These are phyloP conservation scores for Trichosanthes truncata DNA, from an alignment of 306 rosid genomes.

Conservation along the genomic window DNA sequence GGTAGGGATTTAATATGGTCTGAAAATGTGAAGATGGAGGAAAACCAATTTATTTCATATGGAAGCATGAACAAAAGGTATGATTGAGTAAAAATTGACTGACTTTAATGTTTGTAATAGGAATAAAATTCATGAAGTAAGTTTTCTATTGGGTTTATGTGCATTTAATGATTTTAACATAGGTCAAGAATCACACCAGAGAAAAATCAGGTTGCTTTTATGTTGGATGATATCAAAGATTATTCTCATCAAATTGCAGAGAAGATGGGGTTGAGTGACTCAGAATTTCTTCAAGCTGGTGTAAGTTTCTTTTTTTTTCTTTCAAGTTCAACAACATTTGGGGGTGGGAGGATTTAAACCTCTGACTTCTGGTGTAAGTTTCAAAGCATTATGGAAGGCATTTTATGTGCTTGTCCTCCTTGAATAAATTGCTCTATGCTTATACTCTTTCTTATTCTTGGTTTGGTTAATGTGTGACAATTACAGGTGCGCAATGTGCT, in stretches of 20 bases:
- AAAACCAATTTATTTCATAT: no score
- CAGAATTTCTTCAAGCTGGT: conserved; percentile 72
- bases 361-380: no score
- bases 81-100: no score
- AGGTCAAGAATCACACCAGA: neutral
- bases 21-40: no score
- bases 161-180: neutral
- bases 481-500: conserved; percentile 58
- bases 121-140: neutral
- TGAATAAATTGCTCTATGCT: neutral
- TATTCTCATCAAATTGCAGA: conserved; percentile 77
- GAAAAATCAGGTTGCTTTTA: conserved; percentile 1
- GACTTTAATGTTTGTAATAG: no score
- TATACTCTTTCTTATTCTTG: no score
- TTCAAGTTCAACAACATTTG: no score
- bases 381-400: neutral
- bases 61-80: no score
- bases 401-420: neutral
- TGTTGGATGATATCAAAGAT: conserved; percentile 57
- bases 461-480: neutral
- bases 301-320: conserved; percentile 27
- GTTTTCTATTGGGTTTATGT: neutral
- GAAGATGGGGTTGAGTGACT: conserved; percentile 75
- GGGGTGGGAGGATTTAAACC: no score
- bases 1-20: no score